These are phyloP conservation scores for Penicillium aurantiogriseum DNA, from an alignment of 2,329 filamentous ascomycete species.

Conservation along the genomic window DNA sequence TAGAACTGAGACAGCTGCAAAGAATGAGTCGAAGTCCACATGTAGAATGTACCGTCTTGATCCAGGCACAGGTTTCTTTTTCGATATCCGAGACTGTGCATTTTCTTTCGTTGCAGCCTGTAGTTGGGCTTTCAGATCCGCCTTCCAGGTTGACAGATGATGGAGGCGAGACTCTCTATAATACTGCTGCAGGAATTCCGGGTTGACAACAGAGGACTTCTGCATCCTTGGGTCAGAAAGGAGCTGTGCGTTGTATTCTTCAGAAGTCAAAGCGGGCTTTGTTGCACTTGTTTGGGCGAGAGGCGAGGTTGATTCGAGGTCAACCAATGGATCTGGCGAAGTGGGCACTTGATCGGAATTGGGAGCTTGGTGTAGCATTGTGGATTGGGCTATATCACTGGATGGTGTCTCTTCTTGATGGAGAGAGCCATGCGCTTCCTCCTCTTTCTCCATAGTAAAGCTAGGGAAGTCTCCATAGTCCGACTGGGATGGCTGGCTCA, in stretches of 20 bases:
- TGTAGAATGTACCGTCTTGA: slow-evolving; percentile 82
- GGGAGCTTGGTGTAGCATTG: neutral
- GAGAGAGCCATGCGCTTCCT: neutral
- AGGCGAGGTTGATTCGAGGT: neutral
- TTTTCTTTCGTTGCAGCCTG: slow-evolving; percentile 77
- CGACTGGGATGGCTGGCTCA: slow-evolving; percentile 39
- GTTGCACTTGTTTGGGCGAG: slow-evolving; percentile 22
- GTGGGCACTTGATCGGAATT: neutral
- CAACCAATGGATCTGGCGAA: neutral
- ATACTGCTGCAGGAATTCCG: slow-evolving; percentile 89
- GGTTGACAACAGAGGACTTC: slow-evolving; percentile 88
- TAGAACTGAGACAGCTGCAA: slow-evolving; percentile 86
- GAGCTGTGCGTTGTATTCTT: slow-evolving; percentile 86
- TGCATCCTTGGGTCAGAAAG: slow-evolving; percentile 80
- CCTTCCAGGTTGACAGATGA: slow-evolving; percentile 95
- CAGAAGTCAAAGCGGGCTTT: slow-evolving; percentile 66
- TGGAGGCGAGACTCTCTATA: slow-evolving; percentile 94
- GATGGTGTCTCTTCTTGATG: neutral
- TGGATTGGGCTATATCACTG: neutral
- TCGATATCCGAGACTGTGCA: slow-evolving; percentile 44
- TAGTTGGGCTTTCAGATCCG: slow-evolving; percentile 84
- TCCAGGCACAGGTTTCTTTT: slow-evolving; percentile 58
- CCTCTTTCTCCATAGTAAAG: slow-evolving; percentile 15
- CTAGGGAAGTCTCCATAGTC: slow-evolving; percentile 44
- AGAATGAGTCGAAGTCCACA: slow-evolving; percentile 98